A percentile compares a stretch with the other conserved stretches of the same genome.
Conservation (phyloP, 129 eudicot species). For the Oenanthe sinensis region DNA sequence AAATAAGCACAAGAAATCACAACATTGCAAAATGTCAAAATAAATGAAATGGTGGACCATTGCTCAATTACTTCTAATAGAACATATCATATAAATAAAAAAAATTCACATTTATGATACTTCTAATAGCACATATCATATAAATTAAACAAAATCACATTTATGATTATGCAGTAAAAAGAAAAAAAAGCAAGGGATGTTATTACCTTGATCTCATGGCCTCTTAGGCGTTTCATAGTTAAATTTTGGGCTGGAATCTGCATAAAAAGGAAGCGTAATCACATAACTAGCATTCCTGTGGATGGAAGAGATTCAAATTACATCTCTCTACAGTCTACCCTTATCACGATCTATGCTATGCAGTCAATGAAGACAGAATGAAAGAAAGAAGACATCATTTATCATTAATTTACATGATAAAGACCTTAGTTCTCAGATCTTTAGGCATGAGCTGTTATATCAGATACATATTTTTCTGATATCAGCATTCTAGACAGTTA, state of each 20-base stretch:
- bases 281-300: neutral
- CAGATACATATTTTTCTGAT: neutral
- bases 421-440: neutral
- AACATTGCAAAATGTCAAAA: neutral
- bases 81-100: neutral
- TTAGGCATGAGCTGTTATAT: neutral
- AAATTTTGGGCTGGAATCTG: slow-evolving; percentile 87
- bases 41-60: neutral
- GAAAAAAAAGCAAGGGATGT: neutral
- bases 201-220: slow-evolving; percentile 77
- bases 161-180: neutral
- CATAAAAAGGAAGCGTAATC: slow-evolving; percentile 14
- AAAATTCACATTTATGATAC: neutral
- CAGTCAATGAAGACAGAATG: neutral
- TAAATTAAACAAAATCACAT: neutral
- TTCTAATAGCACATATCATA: neutral
- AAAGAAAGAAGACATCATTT: neutral
- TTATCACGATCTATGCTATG: neutral
- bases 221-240: slow-evolving; percentile 83
- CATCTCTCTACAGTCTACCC: neutral
- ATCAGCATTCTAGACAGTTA: neutral
- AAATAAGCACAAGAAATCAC: neutral
- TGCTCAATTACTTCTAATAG: neutral
- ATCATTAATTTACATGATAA: neutral
- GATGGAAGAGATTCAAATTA: neutral